Percentiles rank a stretch among this genome's conserved stretches.
phyloP scores from a whole-genome alignment of 352 stramenopile species.

The Phytophthora pini region DNA sequence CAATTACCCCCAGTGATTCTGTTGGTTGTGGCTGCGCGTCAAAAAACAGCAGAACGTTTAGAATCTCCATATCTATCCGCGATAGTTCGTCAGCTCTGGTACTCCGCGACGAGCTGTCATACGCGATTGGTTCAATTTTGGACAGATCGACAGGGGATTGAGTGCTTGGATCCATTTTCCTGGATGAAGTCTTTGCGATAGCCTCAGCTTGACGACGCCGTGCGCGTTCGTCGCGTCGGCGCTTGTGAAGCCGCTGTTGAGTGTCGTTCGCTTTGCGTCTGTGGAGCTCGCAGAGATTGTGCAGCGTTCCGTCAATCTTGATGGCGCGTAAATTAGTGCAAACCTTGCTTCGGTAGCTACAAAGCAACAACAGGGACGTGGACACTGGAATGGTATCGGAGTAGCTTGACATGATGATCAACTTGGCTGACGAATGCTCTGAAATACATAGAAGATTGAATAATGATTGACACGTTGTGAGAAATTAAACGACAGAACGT shows the following conservation, averaged over 20 bases:
- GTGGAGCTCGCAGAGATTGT: constrained; percentile 69
- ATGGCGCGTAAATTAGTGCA: constrained; percentile 52
- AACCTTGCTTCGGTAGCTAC: constrained; percentile 59
- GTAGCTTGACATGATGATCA: constrained; percentile 11
- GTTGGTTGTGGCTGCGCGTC: no score
- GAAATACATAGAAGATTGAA: neutral
- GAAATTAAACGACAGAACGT: neutral
- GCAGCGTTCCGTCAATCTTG: constrained; percentile 56
- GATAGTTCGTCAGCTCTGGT: no score
- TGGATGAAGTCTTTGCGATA: no score
- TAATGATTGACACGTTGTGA: neutral
- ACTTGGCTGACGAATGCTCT: neutral
- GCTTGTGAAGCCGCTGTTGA: constrained; percentile 54
- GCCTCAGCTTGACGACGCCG: no score
- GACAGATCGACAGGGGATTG: no score
- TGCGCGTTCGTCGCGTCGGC: constrained; percentile 27
- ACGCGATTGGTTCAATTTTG: no score
- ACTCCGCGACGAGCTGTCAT: no score
- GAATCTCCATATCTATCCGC: no score
- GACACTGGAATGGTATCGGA: constrained; percentile 24
- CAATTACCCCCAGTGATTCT: no score
- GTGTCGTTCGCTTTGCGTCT: constrained; percentile 62
- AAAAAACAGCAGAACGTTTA: no score
- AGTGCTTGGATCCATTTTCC: no score
- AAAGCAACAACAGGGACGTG: constrained; percentile 31